A percentile compares a stretch with the other conserved stretches of the same genome.
Conservation (phyloP, 1,284 basidiomycete genomes). For the Puccinia coronata region DNA sequence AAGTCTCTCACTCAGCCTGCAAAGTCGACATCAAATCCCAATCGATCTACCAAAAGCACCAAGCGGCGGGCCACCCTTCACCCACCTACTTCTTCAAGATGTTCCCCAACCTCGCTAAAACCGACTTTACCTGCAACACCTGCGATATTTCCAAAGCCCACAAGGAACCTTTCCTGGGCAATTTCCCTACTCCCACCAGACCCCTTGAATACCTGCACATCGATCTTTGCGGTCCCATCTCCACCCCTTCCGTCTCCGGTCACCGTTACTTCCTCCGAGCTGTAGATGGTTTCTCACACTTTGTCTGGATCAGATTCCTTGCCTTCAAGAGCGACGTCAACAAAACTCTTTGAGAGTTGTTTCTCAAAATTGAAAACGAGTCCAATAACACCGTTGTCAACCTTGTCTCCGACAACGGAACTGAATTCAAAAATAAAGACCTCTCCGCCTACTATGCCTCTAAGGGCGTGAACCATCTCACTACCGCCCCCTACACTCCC, state of each 20-base stretch:
- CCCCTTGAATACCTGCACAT: too few species aligned
- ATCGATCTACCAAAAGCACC: too few species aligned
- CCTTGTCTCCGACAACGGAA: not conserved
- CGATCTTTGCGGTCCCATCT: too few species aligned
- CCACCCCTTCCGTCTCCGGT: too few species aligned
- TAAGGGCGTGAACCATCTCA: too few species aligned
- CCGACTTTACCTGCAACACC: too few species aligned
- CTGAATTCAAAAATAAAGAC: slow-evolving; percentile 15
- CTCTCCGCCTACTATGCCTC: not conserved
- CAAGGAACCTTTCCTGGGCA: too few species aligned
- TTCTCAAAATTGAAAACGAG: slow-evolving; percentile 5
- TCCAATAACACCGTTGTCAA: not conserved
- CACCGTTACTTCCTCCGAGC: not conserved
- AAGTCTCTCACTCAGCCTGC: slow-evolving; percentile 1
- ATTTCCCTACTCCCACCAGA: slow-evolving; percentile 13
- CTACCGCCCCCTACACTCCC: slow-evolving; percentile 17
- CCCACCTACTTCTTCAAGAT: too few species aligned
- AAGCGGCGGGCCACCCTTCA: too few species aligned
- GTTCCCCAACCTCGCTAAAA: not conserved
- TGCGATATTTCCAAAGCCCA: too few species aligned
- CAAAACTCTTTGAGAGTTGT: not conserved
- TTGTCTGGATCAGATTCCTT: slow-evolving; percentile 19
- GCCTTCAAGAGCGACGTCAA: not conserved
- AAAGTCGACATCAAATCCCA: not conserved
- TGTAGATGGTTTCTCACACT: slow-evolving; percentile 31